These are phyloP conservation scores for Pichia insulana DNA, from an alignment of 805 yeast genomes.

Conservation along the genomic window DNA sequence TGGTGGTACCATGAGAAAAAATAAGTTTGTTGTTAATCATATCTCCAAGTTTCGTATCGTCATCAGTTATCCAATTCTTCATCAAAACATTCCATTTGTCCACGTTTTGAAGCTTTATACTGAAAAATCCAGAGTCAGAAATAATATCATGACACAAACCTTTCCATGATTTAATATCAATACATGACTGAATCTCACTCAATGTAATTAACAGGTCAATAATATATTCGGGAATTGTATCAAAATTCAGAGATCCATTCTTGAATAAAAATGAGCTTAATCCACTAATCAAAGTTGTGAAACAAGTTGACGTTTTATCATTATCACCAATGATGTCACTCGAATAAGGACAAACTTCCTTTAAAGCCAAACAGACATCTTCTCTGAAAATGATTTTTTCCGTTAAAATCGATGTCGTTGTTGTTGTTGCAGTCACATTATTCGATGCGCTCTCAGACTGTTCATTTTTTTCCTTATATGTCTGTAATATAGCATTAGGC, in stretches of 20 bases:
- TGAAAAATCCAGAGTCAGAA: slow-evolving; percentile 52
- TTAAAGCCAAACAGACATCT: slow-evolving; percentile 36
- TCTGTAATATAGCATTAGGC: slow-evolving; percentile 1
- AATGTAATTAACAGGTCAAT: slow-evolving; percentile 36
- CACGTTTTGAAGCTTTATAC: slow-evolving; percentile 19
- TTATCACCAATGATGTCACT: slow-evolving; percentile 40
- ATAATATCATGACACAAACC: slow-evolving; percentile 53
- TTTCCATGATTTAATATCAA: slow-evolving; percentile 52
- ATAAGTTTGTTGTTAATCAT: slow-evolving; percentile 31
- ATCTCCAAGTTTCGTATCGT: slow-evolving; percentile 52
- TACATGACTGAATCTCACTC: slow-evolving; percentile 27
- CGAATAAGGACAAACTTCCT: slow-evolving; percentile 30
- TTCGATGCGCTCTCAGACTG: not conserved
- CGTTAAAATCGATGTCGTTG: no score
- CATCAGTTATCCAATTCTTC: slow-evolving; percentile 53
- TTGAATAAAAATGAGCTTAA: slow-evolving; percentile 47
- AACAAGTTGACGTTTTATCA: slow-evolving; percentile 47
- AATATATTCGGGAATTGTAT: slow-evolving; percentile 29
- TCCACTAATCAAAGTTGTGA: slow-evolving; percentile 46
- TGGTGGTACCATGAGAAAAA: slow-evolving; percentile 39
- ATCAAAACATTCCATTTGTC: slow-evolving; percentile 50
- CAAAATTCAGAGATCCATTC: slow-evolving; percentile 26
- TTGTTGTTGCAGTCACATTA: not conserved
- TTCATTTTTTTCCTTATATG: not conserved
- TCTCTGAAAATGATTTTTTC: slow-evolving; percentile 29